Percentiles rank a stretch among this genome's conserved stretches.
phyloP scores from a whole-genome alignment of 441 rosid species.

The Francoa sonchifolia region DNA sequence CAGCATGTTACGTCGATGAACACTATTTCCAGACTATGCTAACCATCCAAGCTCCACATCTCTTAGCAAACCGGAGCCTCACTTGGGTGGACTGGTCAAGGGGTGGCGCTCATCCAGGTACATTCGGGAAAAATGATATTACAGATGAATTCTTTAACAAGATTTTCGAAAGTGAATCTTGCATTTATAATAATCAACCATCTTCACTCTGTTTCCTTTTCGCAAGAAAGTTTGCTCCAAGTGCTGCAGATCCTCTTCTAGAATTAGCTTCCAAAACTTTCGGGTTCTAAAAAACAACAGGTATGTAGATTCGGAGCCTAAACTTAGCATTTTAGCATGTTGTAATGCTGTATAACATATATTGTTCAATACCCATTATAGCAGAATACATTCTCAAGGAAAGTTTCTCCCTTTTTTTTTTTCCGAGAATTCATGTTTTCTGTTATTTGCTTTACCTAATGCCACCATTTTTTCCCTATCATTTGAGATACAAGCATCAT shows the following conservation, averaged over 20 bases:
- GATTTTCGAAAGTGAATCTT: constrained; percentile 26
- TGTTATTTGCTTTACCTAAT: too few relatives aligned
- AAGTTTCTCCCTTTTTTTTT: too few relatives aligned
- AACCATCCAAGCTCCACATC: constrained; percentile 38
- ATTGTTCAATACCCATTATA: background rate
- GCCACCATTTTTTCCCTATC: too few relatives aligned
- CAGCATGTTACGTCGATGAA: constrained; percentile 78
- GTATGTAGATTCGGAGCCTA: background rate
- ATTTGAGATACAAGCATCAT: too few relatives aligned
- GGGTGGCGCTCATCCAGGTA: constrained; percentile 89
- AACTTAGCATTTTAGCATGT: background rate
- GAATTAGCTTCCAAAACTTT: constrained; percentile 39
- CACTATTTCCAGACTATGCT: constrained; percentile 90
- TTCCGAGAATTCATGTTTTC: too few relatives aligned
- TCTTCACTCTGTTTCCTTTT: constrained; percentile 50
- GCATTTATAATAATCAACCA: constrained; percentile 46
- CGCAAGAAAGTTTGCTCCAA: constrained; percentile 80
- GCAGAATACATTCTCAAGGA: too few relatives aligned
- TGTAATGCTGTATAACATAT: background rate
- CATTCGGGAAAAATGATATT: constrained; percentile 46
- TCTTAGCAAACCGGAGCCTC: constrained; percentile 58
- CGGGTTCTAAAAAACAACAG: constrained; percentile 15
- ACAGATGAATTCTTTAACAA: constrained; percentile 38
- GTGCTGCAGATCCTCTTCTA: constrained; percentile 60
- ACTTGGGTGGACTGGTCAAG: constrained; percentile 91